Evolutionary conservation across 805 yeast species (phyloP), one percentile per base, ranked within the genome.

Genomic region (Candida saitoana): DNA sequence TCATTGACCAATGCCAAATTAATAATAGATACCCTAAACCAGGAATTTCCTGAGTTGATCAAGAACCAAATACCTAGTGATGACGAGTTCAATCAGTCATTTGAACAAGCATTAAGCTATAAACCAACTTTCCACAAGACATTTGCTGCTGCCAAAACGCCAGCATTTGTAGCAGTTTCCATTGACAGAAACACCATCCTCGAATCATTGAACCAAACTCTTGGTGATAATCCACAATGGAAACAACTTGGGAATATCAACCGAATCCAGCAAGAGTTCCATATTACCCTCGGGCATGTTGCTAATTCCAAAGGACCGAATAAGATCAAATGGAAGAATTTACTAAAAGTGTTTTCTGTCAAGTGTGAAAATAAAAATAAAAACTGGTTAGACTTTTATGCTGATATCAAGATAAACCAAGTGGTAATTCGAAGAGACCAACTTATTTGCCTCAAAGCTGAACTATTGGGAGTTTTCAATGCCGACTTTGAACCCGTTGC

Each of bases 271-370:
- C 39, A 55, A 0, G 69, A 69, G 20, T 81, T 85, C 49, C 95
- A 87, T 54, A 74, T 86, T 2, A 87, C 95, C 0, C 54, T 85
- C 34, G 68, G 77, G 3, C 95, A 85, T 54, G 29, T 49, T 3
- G 45, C 49, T 5, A 11, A 47, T 0, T 18, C 49, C 8, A 50
- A 48, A 30, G 42, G 30, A 1, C 42, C 46, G 24, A 35, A 42
- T 46, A 34, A 59, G 58, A 55, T 47, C 42, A 33, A 42, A 32
- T 55, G 64, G 63, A 50, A 49, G 20, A 30, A 36, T 15, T 36
- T 57, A 29, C 27, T 17, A 14, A 35, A 38, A 14, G 36, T 38
- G 18, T 50, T 55, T n/a, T 42, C 11, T 22, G 48, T 24, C 17
- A 42, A 41, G 20, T 33, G 9, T 9, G 22, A 40, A 5, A 43